phyloP scores from a whole-genome alignment of 768 basidiomycete genomes.

The Paxillus ammoniavirescens region DNA sequence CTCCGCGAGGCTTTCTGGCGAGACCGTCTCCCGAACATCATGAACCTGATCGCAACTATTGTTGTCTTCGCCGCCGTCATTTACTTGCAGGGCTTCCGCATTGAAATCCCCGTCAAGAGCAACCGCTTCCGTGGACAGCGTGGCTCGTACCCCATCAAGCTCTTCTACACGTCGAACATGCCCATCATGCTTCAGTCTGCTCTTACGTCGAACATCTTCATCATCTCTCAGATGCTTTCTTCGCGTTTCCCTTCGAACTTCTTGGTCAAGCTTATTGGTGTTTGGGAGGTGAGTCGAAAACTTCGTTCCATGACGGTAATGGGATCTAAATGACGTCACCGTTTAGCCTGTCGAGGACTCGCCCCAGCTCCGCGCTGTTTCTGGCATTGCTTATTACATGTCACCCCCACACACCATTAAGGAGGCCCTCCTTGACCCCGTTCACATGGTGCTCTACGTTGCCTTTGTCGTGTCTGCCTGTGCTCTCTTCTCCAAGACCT shows the following conservation, averaged over 20 bases:
- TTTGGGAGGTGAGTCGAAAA: constrained; percentile 84
- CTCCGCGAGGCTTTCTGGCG: constrained; percentile 98
- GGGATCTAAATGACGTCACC: constrained; percentile 4
- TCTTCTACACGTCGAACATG: constrained; percentile 99
- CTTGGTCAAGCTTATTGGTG: constrained; percentile 84
- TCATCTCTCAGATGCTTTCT: constrained; percentile 94
- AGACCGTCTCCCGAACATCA: constrained; percentile 93
- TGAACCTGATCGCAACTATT: constrained; percentile 94
- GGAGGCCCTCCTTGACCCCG: constrained; percentile 85
- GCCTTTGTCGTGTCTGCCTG: constrained; percentile 91
- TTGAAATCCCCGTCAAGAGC: constrained; percentile 98
- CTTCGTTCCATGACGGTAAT: background rate
- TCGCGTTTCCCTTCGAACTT: constrained; percentile 89
- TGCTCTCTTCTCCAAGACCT: constrained; percentile 98
- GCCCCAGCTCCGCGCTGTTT: constrained; percentile 84
- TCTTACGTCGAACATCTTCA: constrained; percentile 90
- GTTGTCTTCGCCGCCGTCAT: constrained; percentile 93
- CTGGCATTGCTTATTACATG: constrained; percentile 97
- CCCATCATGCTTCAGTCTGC: constrained; percentile 99
- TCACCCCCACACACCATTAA: constrained; percentile 94
- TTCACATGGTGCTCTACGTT: constrained; percentile 91
- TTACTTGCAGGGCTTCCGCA: constrained; percentile 98
- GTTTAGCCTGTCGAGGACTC: constrained; percentile 90
- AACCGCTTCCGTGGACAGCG: constrained; percentile 96
- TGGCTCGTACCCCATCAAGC: constrained; percentile 93